phyloP scores from a whole-genome alignment of 257 asterid genomes.

The Ilex asprella region DNA sequence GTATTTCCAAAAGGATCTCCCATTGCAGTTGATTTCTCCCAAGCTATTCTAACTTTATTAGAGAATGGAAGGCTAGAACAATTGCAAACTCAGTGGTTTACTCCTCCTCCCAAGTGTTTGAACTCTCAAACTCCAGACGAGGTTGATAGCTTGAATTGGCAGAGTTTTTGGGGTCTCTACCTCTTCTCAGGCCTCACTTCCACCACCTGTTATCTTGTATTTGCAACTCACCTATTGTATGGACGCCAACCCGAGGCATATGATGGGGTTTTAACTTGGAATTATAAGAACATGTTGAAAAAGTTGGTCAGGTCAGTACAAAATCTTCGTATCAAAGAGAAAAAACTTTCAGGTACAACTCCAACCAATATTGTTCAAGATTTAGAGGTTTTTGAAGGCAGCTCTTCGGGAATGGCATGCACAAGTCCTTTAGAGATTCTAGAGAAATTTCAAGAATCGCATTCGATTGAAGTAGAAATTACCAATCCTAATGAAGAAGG shows the following conservation, averaged over 20 bases:
- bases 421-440: too few relatives aligned
- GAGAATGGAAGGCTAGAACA: slow-evolving; percentile 19
- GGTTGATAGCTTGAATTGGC: neutral
- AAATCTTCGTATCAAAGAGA: too few relatives aligned
- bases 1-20: slow-evolving; percentile 34
- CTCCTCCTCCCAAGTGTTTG: neutral
- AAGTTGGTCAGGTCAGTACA: neutral
- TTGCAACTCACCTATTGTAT: neutral
- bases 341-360: too few relatives aligned
- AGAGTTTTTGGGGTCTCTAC: neutral
- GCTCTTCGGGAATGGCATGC: too few relatives aligned
- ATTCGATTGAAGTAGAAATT: too few relatives aligned
- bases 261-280: neutral
- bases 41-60: slow-evolving; percentile 25
- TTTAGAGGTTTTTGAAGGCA: too few relatives aligned
- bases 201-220: neutral
- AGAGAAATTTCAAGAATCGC: too few relatives aligned
- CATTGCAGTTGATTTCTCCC: slow-evolving; percentile 26
- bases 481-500: too few relatives aligned
- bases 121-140: neutral
- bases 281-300: neutral
- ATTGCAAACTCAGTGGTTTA: slow-evolving; percentile 16
- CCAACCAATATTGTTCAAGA: too few relatives aligned
- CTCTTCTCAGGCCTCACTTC: neutral
- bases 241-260: neutral